Evolutionary conservation across 257 asterid species (phyloP), one percentile per base, ranked within the genome.

Genomic region (Salvia rosmarinus): DNA sequence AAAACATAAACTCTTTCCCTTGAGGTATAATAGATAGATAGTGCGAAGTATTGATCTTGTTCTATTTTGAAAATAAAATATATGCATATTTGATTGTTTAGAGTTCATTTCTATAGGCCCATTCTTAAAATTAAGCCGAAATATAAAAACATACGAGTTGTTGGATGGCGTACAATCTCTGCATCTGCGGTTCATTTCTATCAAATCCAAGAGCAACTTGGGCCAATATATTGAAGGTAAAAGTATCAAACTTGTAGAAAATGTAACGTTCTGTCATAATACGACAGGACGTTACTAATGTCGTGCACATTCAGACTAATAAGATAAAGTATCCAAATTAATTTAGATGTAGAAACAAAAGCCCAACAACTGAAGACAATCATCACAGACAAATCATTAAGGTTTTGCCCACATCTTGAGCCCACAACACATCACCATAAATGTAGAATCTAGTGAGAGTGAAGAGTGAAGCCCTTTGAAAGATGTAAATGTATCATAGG

Each of bases 201-300:
- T 42, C 57, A 23, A 70, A 10, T 25, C 67, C 65, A 56, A 28
- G 35, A 56, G n/a, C 75, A 70, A 7, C 3, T 39, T 55, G 67
- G 58, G 3, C 46, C 44, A 62, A 28, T 23, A 23, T 42, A 11
- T 56, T 25, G 10, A n/a, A 30, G 13, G 2, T 12, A 5, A 13
- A n/a, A 30, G 39, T 11, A 56, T 12, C 2, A 56, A 56, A 56
- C 10, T 12, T 56, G 6, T 20, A 28, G 11, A 59, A 34, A 32
- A 32, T 17, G 13, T n/a, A n/a, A n/a, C n/a, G 58, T 23, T 54
- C 34, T 54, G 60, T 54, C 25, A 49, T 16, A 12, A 21, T 28
- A 54, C 9, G 35, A 54, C 35, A 54, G 34, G 60, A 54, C 60
- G 32, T 54, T 21, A 54, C 60, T 23, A 21, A 54, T 54, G 60